These are phyloP conservation scores for Boletellus sp. DNA, from an alignment of 768 basidiomycete species.

Conservation along the genomic window DNA sequence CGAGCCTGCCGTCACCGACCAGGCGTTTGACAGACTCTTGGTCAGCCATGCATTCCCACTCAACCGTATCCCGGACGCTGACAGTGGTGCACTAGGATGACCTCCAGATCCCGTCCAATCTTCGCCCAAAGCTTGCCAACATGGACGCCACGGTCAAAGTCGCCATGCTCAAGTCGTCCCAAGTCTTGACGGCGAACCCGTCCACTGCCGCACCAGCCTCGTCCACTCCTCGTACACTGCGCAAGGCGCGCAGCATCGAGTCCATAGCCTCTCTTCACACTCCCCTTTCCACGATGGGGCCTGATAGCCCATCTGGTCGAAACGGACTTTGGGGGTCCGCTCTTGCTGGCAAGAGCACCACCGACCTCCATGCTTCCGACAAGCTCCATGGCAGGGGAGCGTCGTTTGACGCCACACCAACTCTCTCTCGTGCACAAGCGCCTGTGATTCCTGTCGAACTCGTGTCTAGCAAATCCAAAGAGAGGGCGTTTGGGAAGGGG, in stretches of 20 bases:
- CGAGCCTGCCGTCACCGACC: conserved; percentile 45
- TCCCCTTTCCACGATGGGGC: conserved; percentile 35
- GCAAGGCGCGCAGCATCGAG: conserved; percentile 71
- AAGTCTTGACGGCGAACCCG: conserved; percentile 49
- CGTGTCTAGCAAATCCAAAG: conserved; percentile 44
- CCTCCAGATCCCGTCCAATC: conserved; percentile 76
- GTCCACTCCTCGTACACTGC: conserved; percentile 52
- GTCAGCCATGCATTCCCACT: conserved; percentile 40
- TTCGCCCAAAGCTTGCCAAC: conserved; percentile 72
- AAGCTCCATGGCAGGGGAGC: conserved; percentile 52
- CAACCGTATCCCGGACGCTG: neutral
- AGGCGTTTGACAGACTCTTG: conserved; percentile 78
- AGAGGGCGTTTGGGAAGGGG: conserved; percentile 50
- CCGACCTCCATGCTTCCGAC: conserved; percentile 32
- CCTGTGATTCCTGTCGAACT: conserved; percentile 36
- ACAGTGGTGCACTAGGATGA: conserved; percentile 57
- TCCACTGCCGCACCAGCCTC: conserved; percentile 31
- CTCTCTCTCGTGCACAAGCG: conserved; percentile 54
- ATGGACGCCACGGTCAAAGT: conserved; percentile 88
- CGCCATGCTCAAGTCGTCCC: conserved; percentile 86
- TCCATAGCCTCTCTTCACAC: conserved; percentile 55
- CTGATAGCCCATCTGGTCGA: conserved; percentile 31
- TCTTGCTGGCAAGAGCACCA: conserved; percentile 30
- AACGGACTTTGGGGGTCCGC: conserved; percentile 23
- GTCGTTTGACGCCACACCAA: conserved; percentile 53